Base-by-base conservation (phyloP, 1,284 basidiomycete species). In the Neotropicomus parvogracilis region DNA sequence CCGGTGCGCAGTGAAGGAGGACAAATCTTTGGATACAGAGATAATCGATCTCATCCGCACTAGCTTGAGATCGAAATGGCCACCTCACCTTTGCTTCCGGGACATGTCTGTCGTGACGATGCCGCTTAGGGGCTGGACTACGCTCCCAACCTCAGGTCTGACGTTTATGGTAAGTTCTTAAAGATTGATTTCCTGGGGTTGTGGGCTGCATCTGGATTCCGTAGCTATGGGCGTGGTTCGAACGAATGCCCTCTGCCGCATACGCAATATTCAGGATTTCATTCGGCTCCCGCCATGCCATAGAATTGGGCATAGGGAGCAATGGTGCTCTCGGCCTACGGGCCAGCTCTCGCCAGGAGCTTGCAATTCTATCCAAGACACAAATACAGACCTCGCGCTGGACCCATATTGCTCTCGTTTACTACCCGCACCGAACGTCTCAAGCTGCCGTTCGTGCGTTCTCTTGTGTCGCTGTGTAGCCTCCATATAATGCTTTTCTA, bases 171-270 rank as follows among this genome's bases (percentile, higher is more conserved):
- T 83, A 50, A 42, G 68, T 36, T 34, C 28, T 31, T 14, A 17
- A 5, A 19, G 3, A 12, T 26, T 13, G 5, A 12, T 21, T 20
- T 20, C 27, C 2, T 17, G 14, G 6, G 1, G 3, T 21, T 28
- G 10, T n/a, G 24, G 24, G 34, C 27, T 38, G 28, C 29, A 49
- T 24, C 4, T 20, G 3, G 21, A 9, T 42, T 38, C 16, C 38
- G 28, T 44, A 88, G 86, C 70, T 79, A 19, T 89, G 87, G 86
- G 60, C 84, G 3, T 83, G 80, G 74, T 69, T 88, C 14, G 82
- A 85, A 50, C 70, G 68, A 33, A 65, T 81, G 33, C 81, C 85
- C 2, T 60, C 65, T 13, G 59, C 63, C 13, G 54, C 70, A 4
- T 74, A 78, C 49, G 59, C 62, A 5, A 52, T 85, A 34, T 81